A percentile compares a stretch with the other conserved stretches of the same genome.
Conservation (phyloP, 176 grass and related monocot genomes). For the Avena eriantha region DNA sequence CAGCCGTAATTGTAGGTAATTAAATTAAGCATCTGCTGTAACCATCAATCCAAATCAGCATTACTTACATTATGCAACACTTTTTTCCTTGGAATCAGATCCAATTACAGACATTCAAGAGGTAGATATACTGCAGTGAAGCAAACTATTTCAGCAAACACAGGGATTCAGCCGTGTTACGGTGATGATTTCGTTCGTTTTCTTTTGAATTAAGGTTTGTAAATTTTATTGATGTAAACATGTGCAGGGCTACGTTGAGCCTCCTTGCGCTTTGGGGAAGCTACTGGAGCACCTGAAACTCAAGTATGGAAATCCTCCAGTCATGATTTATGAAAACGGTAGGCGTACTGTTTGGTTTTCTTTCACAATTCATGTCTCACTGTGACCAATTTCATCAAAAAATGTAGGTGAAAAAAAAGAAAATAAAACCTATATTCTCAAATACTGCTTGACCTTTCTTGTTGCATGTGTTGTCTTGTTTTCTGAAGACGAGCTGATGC, state of each 20-base stretch:
- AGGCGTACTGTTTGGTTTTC: not conserved
- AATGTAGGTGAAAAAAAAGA: too few relatives aligned
- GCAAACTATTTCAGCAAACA: not conserved
- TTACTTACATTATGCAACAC: not conserved
- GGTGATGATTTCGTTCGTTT: not conserved
- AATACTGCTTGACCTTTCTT: not conserved
- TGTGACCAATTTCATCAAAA: too few relatives aligned
- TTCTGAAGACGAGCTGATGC: not conserved
- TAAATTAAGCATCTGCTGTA: too few relatives aligned
- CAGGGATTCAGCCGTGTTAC: not conserved
- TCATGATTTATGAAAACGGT: constrained; percentile 84
- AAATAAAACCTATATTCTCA: too few relatives aligned
- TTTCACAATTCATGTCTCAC: too few relatives aligned
- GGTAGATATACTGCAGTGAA: not conserved
- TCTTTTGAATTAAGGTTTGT: not conserved
- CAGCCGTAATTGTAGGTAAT: constrained; percentile 7
- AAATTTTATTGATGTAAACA: not conserved
- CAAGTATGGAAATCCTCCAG: constrained; percentile 63
- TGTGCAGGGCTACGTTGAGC: constrained; percentile 12
- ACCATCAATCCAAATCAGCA: not conserved
- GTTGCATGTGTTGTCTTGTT: not conserved
- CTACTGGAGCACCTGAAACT: constrained; percentile 71
- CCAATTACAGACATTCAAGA: not conserved
- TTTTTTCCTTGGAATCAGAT: constrained; percentile 20
- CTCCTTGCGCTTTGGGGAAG: constrained; percentile 64